Evolutionary conservation across 2,329 filamentous ascomycete species (phyloP), one percentile per base, ranked within the genome.

Genomic region (Aschersonia sp.): DNA sequence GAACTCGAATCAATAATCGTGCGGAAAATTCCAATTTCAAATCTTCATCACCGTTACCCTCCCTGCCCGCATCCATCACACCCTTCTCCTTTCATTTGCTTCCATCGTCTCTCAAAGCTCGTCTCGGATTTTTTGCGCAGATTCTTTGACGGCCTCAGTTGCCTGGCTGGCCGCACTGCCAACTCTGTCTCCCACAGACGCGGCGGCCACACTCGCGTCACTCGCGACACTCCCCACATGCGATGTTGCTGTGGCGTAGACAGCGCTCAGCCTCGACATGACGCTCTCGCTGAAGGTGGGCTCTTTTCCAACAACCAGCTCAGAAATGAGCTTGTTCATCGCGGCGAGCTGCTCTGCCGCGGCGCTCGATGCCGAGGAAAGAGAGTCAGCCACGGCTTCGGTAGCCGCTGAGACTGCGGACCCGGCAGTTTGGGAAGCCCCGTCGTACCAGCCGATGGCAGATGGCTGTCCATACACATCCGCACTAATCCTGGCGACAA

Each of bases 251-350:
- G 80, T 85, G 30, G 79, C 77, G 57, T 90, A 92, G 0, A 79
- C 84, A 4, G 76, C 81, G 48, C 77, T 76, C 10, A 94, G 72
- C 46, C 83, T 77, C 46, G 70, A 78, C 64, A 87, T 79, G 4
- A 90, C 83, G 50, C 84, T 88, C 58, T 94, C 84, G 0, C 83
- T 88, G 56, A 87, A 94, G 11, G 81, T 79, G 0, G 85, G 81
- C 59, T 94, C 87, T 61, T 83, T 87, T 47, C 84, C 87, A 41
- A 74, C 66, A 11, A 94, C 70, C 1, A 94, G 69, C 62, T 94
- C 87, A 1, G 83, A 84, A 11, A 94, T 73, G 2, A 92, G 73
- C 10, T 75, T 77, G 59, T 81, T 79, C 5, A 94, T 74, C 30
- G 78, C 78, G 5, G 76, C 74, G 54, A 86, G 89, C 55, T 87